Conservation (phyloP, 1,139 yeast genomes). For the Candida anutae region DNA sequence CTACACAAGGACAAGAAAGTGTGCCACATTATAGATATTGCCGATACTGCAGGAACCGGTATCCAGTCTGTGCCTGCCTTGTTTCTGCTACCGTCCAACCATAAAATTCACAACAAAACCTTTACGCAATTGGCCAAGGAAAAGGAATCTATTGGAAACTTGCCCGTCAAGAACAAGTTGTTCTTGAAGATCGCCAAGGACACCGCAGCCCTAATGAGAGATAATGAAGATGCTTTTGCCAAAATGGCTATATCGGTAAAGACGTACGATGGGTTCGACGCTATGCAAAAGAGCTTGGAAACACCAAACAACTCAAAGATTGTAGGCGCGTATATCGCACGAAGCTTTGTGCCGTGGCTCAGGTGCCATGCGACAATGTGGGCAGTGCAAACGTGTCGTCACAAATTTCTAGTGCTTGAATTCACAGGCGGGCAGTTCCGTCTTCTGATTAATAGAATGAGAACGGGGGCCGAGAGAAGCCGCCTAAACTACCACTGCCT, state of each 20-base stretch:
- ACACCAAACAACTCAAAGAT: conserved; percentile 7
- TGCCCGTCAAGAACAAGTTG: conserved; percentile 7
- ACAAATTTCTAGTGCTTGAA: conserved; percentile 13
- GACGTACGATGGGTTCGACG: conserved; percentile 28
- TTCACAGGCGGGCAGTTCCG: not conserved
- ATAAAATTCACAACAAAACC: conserved; percentile 23
- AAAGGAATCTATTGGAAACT: no score
- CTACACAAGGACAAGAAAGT: conserved; percentile 49
- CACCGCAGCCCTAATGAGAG: no score
- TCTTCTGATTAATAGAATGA: not conserved
- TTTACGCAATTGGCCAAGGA: conserved; percentile 19
- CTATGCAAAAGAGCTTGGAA: conserved; percentile 11
- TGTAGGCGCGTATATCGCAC: conserved; percentile 10
- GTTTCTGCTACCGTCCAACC: conserved; percentile 32
- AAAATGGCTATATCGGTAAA: no score
- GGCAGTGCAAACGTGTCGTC: conserved; percentile 17
- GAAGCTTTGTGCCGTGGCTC: conserved; percentile 18
- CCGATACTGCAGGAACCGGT: conserved; percentile 52
- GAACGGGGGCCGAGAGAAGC: no score
- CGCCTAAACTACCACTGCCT: conserved; percentile 3
- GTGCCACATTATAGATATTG: conserved; percentile 77
- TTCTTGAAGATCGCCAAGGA: conserved; percentile 28
- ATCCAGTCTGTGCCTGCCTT: conserved; percentile 57
- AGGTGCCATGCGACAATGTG: conserved; percentile 24
- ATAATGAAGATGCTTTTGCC: no score